Evolutionary conservation across 2,329 filamentous ascomycete species (phyloP).

Genomic region (Chalaropsis ovoidea): DNA sequence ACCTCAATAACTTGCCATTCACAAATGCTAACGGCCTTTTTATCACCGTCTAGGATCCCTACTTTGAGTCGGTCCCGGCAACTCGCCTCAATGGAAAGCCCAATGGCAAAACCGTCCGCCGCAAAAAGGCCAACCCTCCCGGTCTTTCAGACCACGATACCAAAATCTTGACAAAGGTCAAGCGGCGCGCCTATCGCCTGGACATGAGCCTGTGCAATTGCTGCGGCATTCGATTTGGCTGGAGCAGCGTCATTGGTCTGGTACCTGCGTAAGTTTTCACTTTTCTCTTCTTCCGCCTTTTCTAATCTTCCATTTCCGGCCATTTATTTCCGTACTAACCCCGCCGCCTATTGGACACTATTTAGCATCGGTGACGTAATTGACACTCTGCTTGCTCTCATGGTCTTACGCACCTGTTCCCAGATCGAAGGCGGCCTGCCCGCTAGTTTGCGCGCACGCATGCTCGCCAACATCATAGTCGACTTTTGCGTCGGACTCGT

Average conservation of each 20-base stretch:
- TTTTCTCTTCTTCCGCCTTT: background rate
- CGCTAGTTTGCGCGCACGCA: constrained; percentile 48
- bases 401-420: constrained; percentile 62
- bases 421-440: constrained; percentile 70
- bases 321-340: background rate
- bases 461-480: constrained; percentile 69
- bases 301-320: background rate
- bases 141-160: constrained; percentile 77
- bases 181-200: constrained; percentile 72
- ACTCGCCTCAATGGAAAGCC: constrained; percentile 57
- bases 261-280: constrained; percentile 59
- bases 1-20: background rate
- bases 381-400: constrained; percentile 63
- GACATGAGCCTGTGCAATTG: constrained; percentile 78
- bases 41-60: constrained; percentile 60
- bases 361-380: constrained; percentile 60
- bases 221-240: constrained; percentile 75
- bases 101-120: constrained; percentile 64
- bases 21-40: background rate
- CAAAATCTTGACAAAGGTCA: constrained; percentile 73
- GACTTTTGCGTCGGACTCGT: constrained; percentile 67
- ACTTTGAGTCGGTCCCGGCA: constrained; percentile 72
- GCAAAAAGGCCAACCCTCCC: constrained; percentile 71
- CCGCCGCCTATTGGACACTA: too few relatives aligned
- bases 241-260: constrained; percentile 75